phyloP scores from a whole-genome alignment of 257 asterid genomes.

The Scutellaria galericulata region DNA sequence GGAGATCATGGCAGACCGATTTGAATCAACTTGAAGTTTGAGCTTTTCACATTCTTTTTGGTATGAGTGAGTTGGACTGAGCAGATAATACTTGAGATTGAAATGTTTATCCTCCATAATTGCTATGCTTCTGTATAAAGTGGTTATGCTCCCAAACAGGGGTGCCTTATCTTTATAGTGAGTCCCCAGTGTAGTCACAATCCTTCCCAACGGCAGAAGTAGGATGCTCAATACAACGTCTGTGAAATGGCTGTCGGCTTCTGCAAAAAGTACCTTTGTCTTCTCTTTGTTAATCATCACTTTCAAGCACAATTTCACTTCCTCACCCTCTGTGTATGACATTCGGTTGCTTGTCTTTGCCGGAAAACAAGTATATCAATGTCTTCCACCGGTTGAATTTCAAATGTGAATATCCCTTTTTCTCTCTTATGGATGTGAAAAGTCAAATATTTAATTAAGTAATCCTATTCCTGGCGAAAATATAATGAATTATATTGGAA shows the following conservation, averaged over 20 bases:
- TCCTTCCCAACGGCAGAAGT: conserved; percentile 39
- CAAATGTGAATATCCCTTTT: too few species aligned
- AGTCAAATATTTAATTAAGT: too few species aligned
- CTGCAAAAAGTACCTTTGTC: conserved; percentile 42
- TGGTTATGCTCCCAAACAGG: conserved; percentile 29
- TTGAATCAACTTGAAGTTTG: too few species aligned
- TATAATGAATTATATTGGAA: too few species aligned
- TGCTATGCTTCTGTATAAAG: not conserved
- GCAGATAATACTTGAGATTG: not conserved
- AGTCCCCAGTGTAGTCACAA: conserved; percentile 31
- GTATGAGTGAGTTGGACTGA: conserved; percentile 27
- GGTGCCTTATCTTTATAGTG: not conserved
- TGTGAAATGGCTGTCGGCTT: conserved; percentile 33
- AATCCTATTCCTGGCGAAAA: too few species aligned
- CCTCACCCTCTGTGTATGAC: not conserved
- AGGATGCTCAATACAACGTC: conserved; percentile 39
- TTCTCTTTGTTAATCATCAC: conserved; percentile 27
- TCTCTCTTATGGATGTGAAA: too few species aligned
- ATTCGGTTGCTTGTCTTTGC: too few species aligned
- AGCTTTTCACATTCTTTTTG: not conserved
- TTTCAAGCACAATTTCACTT: not conserved
- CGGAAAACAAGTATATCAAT: not conserved
- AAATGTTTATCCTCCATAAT: not conserved
- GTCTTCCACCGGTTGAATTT: too few species aligned
- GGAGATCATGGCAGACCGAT: too few species aligned